Conservation (phyloP, 225 moss, liverwort and hornwort species). For the Rhytidiadelphus loreus region DNA sequence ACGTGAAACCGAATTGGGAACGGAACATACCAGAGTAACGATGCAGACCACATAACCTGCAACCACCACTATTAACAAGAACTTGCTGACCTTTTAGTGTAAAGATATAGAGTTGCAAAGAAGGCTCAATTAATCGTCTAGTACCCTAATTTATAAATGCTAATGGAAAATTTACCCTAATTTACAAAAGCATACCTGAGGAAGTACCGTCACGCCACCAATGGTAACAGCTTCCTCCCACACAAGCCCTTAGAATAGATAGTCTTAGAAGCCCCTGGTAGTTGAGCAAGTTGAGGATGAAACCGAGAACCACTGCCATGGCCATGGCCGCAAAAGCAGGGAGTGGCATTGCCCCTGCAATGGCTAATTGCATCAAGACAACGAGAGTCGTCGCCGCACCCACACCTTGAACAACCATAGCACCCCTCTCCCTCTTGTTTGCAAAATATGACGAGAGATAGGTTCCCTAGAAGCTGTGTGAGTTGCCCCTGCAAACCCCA, state of each 20-base stretch:
- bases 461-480: slow-evolving; percentile 49
- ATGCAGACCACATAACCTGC: slow-evolving; percentile 76
- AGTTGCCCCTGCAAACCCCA: slow-evolving; percentile 48
- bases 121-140: no score
- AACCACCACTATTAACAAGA: neutral
- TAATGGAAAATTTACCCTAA: neutral
- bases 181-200: slow-evolving; percentile 29
- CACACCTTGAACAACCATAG: slow-evolving; percentile 63
- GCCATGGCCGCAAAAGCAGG: slow-evolving; percentile 35
- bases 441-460: slow-evolving; percentile 57
- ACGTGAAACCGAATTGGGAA: neutral
- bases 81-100: neutral
- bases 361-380: slow-evolving; percentile 55
- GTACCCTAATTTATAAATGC: neutral
- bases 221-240: slow-evolving; percentile 59
- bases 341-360: slow-evolving; percentile 55
- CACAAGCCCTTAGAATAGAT: slow-evolving; percentile 36
- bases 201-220: slow-evolving; percentile 46
- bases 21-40: slow-evolving; percentile 29
- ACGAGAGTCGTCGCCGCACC: slow-evolving; percentile 40
- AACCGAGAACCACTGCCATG: slow-evolving; percentile 30
- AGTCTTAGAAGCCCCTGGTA: slow-evolving; percentile 36
- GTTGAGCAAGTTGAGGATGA: slow-evolving; percentile 48
- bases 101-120: no score
- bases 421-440: slow-evolving; percentile 58